Evolutionary conservation across 768 basidiomycete genomes (phyloP).

Genomic region (Russula dissimulans): DNA sequence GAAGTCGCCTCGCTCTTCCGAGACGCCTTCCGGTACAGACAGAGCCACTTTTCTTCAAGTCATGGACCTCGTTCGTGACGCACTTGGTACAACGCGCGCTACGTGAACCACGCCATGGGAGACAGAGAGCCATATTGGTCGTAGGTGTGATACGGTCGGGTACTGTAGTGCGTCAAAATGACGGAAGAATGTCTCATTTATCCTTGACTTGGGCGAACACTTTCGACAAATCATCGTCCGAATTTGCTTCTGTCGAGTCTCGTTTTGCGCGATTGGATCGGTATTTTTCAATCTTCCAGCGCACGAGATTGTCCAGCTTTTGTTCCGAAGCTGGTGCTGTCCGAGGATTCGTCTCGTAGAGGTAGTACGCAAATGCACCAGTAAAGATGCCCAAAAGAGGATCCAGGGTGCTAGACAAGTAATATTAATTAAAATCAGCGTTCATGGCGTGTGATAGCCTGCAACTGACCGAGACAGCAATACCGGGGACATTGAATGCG

Average conservation of each 20-base stretch:
- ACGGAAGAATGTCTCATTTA: neutral
- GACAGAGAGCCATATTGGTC: neutral
- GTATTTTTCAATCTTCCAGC: conserved; percentile 58
- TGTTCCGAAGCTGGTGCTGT: conserved; percentile 51
- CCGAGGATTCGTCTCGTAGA: conserved; percentile 74
- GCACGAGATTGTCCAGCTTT: conserved; percentile 42
- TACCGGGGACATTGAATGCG: conserved; percentile 36
- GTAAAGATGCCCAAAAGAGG: conserved; percentile 70
- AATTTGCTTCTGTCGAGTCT: conserved; percentile 18
- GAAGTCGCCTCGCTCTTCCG: conserved; percentile 49
- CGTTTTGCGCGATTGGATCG: conserved; percentile 4
- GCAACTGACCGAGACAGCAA: conserved; percentile 24
- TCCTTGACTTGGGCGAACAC: conserved; percentile 3
- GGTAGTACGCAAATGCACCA: conserved; percentile 67
- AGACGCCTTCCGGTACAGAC: conserved; percentile 51
- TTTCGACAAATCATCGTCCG: conserved; percentile 11
- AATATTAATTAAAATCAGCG: conserved; percentile 1
- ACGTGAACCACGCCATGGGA: neutral
- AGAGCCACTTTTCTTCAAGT: conserved; percentile 33
- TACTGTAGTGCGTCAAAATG: neutral
- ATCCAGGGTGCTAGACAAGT: conserved; percentile 46
- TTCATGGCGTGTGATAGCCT: neutral
- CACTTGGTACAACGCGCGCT: conserved; percentile 14
- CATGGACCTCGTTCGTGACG: conserved; percentile 35
- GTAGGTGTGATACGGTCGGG: neutral